Conservation (phyloP, 768 basidiomycete species). For the Daedaleopsis sinensis region DNA sequence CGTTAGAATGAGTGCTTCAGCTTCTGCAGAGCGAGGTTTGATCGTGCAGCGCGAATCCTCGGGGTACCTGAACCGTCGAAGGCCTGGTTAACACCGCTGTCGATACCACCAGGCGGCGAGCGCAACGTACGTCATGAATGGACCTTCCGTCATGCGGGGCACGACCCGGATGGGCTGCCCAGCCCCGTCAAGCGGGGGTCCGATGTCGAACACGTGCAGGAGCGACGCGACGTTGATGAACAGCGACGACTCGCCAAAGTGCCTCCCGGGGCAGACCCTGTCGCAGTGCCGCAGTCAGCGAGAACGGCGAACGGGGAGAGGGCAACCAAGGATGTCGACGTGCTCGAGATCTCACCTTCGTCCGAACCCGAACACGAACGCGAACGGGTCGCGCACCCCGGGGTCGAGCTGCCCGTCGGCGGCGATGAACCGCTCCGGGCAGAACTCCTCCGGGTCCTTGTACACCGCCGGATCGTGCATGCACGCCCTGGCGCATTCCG, state of each 20-base stretch:
- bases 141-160: neutral
- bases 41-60: too few species aligned
- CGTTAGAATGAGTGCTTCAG: too few species aligned
- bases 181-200: constrained; percentile 2
- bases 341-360: too few species aligned
- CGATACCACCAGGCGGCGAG: too few species aligned
- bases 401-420: constrained; percentile 4
- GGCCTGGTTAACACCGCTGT: too few species aligned
- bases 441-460: constrained; percentile 8
- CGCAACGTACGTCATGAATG: too few species aligned
- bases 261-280: constrained; percentile 1
- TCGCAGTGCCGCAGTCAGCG: too few species aligned
- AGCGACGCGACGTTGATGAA: constrained; percentile 16
- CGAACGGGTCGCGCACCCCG: constrained; percentile 2
- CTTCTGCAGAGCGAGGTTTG: too few species aligned
- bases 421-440: constrained; percentile 14
- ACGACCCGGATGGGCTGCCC: constrained; percentile 1
- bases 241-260: constrained; percentile 1
- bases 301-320: neutral
- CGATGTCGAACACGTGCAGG: constrained; percentile 17
- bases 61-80: too few species aligned
- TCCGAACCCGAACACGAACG: constrained; percentile 15
- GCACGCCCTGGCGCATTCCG: neutral
- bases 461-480: constrained; percentile 13
- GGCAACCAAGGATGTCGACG: neutral